Evolutionary conservation across 2,329 filamentous ascomycete species (phyloP).

Genomic region (Didymella sp.): DNA sequence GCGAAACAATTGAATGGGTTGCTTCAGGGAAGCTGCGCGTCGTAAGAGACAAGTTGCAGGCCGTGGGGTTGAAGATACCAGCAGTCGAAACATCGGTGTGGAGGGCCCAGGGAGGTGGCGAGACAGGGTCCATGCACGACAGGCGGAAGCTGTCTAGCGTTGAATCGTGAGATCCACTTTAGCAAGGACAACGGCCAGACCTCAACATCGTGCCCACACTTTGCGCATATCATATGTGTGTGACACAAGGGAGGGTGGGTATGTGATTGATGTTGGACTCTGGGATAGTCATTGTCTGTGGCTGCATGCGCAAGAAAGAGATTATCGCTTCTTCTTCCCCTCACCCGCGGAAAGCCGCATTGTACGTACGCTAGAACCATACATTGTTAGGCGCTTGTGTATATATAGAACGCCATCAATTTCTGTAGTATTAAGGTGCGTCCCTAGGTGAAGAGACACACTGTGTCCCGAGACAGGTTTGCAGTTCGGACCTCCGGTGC

Average conservation of each 20-base stretch:
- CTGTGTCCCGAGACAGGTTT: too few species aligned
- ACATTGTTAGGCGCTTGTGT: not conserved
- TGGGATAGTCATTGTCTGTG: not conserved
- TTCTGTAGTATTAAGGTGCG: too few species aligned
- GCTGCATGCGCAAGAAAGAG: too few species aligned
- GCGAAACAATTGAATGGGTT: not conserved
- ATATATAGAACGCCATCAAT: too few species aligned
- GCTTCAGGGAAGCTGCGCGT: not conserved
- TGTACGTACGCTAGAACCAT: too few species aligned
- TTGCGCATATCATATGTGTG: not conserved
- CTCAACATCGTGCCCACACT: not conserved
- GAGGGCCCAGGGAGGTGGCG: slow-evolving; percentile 20
- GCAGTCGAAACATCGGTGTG: slow-evolving; percentile 13
- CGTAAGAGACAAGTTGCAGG: not conserved
- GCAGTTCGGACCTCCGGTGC: too few species aligned
- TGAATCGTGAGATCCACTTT: not conserved
- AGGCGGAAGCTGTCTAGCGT: slow-evolving; percentile 13
- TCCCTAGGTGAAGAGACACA: too few species aligned
- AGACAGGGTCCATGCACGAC: slow-evolving; percentile 18
- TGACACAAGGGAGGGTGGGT: not conserved
- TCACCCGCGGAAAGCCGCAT: not conserved
- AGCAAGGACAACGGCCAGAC: not conserved
- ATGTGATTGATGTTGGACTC: not conserved
- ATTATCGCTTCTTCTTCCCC: not conserved
- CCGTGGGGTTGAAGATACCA: slow-evolving; percentile 8